phyloP scores from a whole-genome alignment of 257 asterid genomes.

The Hygrophila difformis region DNA sequence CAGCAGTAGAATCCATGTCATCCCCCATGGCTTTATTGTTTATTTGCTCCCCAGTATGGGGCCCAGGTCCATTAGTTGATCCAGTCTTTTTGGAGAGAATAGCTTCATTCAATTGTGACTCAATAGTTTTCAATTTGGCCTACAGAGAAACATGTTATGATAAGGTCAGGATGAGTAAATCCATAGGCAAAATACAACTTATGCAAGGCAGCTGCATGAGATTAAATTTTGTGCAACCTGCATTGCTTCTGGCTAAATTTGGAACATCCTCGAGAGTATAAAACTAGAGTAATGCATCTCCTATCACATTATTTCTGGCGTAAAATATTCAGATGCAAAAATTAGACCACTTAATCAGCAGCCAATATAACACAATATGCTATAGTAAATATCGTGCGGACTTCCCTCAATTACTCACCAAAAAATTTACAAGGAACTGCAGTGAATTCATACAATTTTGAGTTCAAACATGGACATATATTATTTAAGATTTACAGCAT shows the following conservation, averaged over 20 bases:
- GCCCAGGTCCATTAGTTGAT: conserved; percentile 36
- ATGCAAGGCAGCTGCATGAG: neutral
- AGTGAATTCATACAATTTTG: too few relatives aligned
- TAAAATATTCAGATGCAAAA: too few relatives aligned
- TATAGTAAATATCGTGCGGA: too few relatives aligned
- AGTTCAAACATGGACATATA: too few relatives aligned
- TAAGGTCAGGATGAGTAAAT: conserved; percentile 9
- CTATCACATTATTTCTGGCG: too few relatives aligned
- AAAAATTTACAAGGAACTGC: too few relatives aligned
- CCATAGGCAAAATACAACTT: neutral
- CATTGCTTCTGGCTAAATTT: conserved; percentile 8
- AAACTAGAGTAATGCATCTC: too few relatives aligned
- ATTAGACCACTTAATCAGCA: too few relatives aligned
- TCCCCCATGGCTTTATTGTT: conserved; percentile 34
- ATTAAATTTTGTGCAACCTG: neutral
- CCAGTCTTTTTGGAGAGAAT: conserved; percentile 38
- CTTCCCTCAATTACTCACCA: too few relatives aligned
- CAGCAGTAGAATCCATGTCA: conserved; percentile 62
- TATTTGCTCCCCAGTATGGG: conserved; percentile 33
- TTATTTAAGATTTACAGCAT: too few relatives aligned
- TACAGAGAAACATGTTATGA: conserved; percentile 23
- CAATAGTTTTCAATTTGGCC: conserved; percentile 68
- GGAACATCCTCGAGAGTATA: neutral
- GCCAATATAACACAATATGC: too few relatives aligned
- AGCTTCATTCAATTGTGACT: conserved; percentile 66